Evolutionary conservation across 768 basidiomycete genomes (phyloP), one percentile per base, ranked within the genome.

Genomic region (Neoboletus subvelutipes): DNA sequence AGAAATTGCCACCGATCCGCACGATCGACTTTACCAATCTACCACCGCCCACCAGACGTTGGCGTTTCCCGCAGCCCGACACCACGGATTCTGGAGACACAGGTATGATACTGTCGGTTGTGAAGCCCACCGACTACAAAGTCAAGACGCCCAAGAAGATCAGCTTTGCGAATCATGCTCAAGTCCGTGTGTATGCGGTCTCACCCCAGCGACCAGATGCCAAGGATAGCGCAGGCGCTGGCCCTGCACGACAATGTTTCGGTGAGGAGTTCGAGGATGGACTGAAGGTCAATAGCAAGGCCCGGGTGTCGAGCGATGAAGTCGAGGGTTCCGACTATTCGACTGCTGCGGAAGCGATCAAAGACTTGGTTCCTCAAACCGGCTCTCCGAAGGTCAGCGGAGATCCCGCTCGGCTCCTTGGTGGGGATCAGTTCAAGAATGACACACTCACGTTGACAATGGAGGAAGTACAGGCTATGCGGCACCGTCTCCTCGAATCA

Each of bases 1-100:
- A 49, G 18, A 49, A 56, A 20, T 22, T 28, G 15, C 29, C 40
- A 11, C 51, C 63, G 6, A 52, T 64, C 17, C 65, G 62, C 24
- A 56, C 58, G 39, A 71, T 73, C 54, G 71, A 71, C 55, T 71
- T 73, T 51, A 70, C 70, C 22, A 60, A 61, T 29, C 45, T 58
- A 5, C 59, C 65, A 4, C 51, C 59, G 11, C 51, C 53, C 3
- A 52, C 26, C 33, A 54, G 57, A 48, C 63, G 60, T 18, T 40
- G 39, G 26, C 62, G 60, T n/a, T 56, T 66, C 36, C 58, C 53
- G 28, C 51, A 20, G 10, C 4, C 50, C 1, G 24, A 49, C 2
- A 10, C 1, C 28, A 31, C 55, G 39, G 60, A 54, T 34, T 29
- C 50, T n/a, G 15, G 28, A 34, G 50, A 54, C 8, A 24, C 45